Conservation (phyloP, 108 stramenopile genomes). For the Conticribra weissflogii region DNA sequence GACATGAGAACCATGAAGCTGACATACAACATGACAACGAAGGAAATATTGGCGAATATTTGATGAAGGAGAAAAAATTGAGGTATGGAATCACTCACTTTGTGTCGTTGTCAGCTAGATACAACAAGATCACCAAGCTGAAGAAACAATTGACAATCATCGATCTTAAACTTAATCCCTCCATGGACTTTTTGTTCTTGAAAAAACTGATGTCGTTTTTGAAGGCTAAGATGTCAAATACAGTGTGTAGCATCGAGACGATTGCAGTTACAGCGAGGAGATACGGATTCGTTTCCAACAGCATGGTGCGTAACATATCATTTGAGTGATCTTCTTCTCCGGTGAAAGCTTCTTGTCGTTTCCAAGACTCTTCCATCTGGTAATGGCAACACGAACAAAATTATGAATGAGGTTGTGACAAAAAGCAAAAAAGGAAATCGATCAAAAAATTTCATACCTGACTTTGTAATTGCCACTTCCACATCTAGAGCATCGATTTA, state of each 20-base stretch:
- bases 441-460: neutral
- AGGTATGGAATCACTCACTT: conserved; percentile 1
- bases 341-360: conserved; percentile 53
- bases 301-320: conserved; percentile 57
- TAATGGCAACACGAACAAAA: neutral
- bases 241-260: conserved; percentile 72
- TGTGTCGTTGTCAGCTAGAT: conserved; percentile 84
- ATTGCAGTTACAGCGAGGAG: conserved; percentile 63
- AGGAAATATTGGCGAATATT: neutral
- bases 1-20: conserved; percentile 70
- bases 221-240: conserved; percentile 89
- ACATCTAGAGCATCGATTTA: conserved; percentile 42
- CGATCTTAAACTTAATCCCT: conserved; percentile 69
- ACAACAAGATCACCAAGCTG: conserved; percentile 78
- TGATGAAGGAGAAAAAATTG: neutral
- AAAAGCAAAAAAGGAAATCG: neutral
- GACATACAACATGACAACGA: neutral
- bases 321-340: conserved; percentile 57
- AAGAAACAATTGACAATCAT: conserved; percentile 77
- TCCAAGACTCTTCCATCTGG: conserved; percentile 64
- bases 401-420: neutral
- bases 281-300: conserved; percentile 68
- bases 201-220: conserved; percentile 88
- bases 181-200: conserved; percentile 77
- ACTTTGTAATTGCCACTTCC: conserved; percentile 74